Conservation (phyloP, 352 stramenopile species). For the Phytopythium boreale region DNA sequence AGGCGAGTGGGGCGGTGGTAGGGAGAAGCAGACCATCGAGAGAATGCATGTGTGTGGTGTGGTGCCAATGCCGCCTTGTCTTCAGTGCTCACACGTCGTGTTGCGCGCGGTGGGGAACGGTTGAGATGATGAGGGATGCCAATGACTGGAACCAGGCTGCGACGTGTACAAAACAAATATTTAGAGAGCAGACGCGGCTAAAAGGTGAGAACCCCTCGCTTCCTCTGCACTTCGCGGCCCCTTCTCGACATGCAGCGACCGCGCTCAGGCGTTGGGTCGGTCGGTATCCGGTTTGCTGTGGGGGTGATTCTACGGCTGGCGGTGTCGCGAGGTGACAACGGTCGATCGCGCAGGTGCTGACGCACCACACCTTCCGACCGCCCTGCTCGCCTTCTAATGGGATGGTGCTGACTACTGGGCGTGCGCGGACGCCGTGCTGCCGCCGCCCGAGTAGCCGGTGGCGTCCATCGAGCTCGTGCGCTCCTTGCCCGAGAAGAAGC, state of each 20-base stretch:
- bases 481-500: constrained; percentile 67
- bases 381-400: constrained; percentile 3
- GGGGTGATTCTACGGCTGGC: background rate
- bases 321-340: background rate
- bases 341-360: background rate
- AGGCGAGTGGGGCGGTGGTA: background rate
- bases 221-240: background rate
- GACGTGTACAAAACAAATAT: background rate
- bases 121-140: background rate
- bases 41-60: background rate
- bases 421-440: constrained; percentile 25
- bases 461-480: constrained; percentile 58
- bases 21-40: background rate
- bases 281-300: background rate
- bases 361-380: too few species aligned
- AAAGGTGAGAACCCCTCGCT: background rate
- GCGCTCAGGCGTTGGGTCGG: too few species aligned
- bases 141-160: background rate
- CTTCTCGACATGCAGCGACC: background rate
- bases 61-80: background rate
- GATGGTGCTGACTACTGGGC: background rate
- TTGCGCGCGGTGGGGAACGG: too few species aligned
- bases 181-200: background rate
- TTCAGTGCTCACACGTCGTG: background rate
- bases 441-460: constrained; percentile 6